Base-by-base conservation (phyloP, 768 basidiomycete genomes). In the Tylopilus rubrobrunneus region DNA sequence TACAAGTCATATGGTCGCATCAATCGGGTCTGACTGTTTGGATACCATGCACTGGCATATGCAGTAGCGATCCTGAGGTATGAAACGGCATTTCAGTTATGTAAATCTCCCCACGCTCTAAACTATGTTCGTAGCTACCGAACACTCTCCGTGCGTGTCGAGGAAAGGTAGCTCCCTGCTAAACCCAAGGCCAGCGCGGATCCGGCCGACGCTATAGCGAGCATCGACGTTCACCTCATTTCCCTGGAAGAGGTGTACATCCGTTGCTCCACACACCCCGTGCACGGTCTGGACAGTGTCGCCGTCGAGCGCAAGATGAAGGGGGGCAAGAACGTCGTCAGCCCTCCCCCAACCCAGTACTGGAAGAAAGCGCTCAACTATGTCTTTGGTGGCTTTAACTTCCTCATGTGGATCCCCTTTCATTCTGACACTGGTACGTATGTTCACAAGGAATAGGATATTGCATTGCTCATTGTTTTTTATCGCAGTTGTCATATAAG, bases 321-420 rank as follows among this genome's bases (percentile, higher is more conserved):
- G 43, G 60, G 68, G 34, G 76, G 74, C 29, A 75, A 68, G 56
- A 83, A 83, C 64, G 69, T 73, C 50, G 76, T 82, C 34, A 75
- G 73, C 19, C 73, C 78, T 0, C 78, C 77, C 0, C 73, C 70
- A 0, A 74, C 73, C 2, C 77, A 79, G 52, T 73, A 70, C 59
- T 78, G 65, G 71, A 75, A 74, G 62, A 82, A n/a, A n/a, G n/a
- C n/a, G n/a, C n/a, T n/a, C n/a, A n/a, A n/a, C n/a, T n/a, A n/a
- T n/a, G n/a, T n/a, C n/a, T n/a, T n/a, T n/a, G n/a, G n/a, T n/a
- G n/a, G n/a, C n/a, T n/a, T n/a, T n/a, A n/a, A n/a, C n/a, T 74
- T 74, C 46, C 66, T 83, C 40, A 77, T 83, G 67, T 75, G 81
- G 71, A 70, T 78, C n/a, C 45, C 80, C 78, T 1, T 78, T 79